Evolutionary conservation across 1,139 yeast genomes (phyloP).

Genomic region (Hemisphaericaspora xylofermentans): DNA sequence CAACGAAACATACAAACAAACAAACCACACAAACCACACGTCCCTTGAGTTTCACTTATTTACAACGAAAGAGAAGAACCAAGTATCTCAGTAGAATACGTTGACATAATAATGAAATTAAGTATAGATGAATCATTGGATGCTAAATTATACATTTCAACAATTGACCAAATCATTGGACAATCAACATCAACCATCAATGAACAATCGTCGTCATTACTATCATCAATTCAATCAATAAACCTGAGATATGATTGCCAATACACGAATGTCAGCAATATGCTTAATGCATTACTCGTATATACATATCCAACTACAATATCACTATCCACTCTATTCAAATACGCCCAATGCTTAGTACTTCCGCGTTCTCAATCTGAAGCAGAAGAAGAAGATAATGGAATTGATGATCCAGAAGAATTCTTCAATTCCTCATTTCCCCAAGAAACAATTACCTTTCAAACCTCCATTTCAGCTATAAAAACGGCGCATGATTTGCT

Average conservation of each 20-base stretch:
- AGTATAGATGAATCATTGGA: constrained; percentile 7
- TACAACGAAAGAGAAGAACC: too few relatives aligned
- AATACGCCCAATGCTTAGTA: constrained; percentile 12
- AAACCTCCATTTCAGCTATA: constrained; percentile 6
- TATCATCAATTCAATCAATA: constrained; percentile 1
- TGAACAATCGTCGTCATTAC: not conserved
- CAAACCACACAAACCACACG: too few relatives aligned
- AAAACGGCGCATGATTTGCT: constrained; percentile 21
- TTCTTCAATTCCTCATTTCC: constrained; percentile 19
- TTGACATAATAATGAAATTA: not conserved
- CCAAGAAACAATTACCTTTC: not conserved
- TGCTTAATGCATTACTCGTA: constrained; percentile 16
- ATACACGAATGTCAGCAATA: constrained; percentile 11
- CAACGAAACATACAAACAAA: too few relatives aligned
- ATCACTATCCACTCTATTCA: constrained; percentile 9
- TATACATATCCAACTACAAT: constrained; percentile 17
- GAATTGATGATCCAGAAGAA: constrained; percentile 24
- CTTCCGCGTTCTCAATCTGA: constrained; percentile 5
- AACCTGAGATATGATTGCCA: constrained; percentile 3
- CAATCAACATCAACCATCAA: constrained; percentile 6
- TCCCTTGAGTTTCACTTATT: too few relatives aligned
- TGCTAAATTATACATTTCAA: constrained; percentile 4
- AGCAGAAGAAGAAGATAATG: constrained; percentile 17
- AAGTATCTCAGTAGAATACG: too few relatives aligned
- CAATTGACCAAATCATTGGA: too few relatives aligned